phyloP scores from a whole-genome alignment of 2,329 filamentous ascomycete genomes.

The Fusarium coicis region DNA sequence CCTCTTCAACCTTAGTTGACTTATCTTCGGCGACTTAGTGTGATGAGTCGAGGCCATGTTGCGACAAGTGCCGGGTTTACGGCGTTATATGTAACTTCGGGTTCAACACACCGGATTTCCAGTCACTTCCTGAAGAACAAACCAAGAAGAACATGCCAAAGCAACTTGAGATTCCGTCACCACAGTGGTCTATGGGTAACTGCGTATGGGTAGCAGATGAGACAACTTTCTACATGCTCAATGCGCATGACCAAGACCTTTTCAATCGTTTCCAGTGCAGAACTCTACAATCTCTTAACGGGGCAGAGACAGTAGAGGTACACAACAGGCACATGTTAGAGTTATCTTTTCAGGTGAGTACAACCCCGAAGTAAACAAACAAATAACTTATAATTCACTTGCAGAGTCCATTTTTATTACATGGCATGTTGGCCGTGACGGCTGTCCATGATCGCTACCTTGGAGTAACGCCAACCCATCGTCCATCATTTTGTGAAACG shows the following conservation, averaged over 20 bases:
- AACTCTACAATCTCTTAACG: background rate
- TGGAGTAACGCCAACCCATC: too few species aligned
- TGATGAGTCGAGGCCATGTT: background rate
- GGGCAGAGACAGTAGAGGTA: background rate
- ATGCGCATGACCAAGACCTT: background rate
- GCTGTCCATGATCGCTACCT: background rate
- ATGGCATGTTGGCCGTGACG: background rate
- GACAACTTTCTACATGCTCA: background rate
- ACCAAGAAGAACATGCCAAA: rapidly evolving
- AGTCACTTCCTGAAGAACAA: background rate
- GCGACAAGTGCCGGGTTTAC: background rate
- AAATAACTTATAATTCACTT: rapidly evolving
- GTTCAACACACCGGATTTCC: background rate
- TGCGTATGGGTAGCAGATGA: background rate
- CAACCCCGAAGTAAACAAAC: too few species aligned
- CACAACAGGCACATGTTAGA: background rate
- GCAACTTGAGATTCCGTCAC: background rate
- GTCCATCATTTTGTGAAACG: background rate
- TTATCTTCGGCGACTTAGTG: background rate
- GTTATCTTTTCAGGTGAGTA: background rate
- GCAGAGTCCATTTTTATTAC: background rate
- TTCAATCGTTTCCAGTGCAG: background rate
- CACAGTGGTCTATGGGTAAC: background rate
- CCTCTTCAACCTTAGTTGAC: rapidly evolving
- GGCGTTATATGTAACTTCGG: background rate